These are phyloP conservation scores for Didymella segeticola DNA, from an alignment of 2,329 filamentous ascomycete species.

Conservation along the genomic window DNA sequence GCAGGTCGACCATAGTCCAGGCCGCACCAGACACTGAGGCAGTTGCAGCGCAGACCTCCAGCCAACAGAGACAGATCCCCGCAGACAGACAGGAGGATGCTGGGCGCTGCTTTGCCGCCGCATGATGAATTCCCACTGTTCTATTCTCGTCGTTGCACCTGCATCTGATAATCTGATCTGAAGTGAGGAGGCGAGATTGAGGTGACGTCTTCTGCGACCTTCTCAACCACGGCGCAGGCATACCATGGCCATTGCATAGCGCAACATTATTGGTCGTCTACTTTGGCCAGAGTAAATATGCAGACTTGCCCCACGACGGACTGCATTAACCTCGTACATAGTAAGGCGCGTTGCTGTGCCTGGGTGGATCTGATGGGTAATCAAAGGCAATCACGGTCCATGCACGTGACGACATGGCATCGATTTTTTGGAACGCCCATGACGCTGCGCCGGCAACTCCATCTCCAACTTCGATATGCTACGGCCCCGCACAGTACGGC, in stretches of 20 bases:
- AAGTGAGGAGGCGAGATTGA: neutral
- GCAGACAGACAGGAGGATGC: neutral
- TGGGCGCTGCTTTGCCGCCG: neutral
- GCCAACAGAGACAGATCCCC: too few species aligned
- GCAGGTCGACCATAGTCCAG: neutral
- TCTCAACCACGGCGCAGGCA: neutral
- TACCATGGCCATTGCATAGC: neutral
- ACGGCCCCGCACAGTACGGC: slow-evolving; percentile 36
- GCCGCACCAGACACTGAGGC: neutral
- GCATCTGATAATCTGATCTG: too few species aligned
- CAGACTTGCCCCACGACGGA: too few species aligned
- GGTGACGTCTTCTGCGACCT: neutral
- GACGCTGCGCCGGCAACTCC: neutral
- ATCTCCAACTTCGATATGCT: slow-evolving; percentile 35
- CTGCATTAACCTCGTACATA: too few species aligned
- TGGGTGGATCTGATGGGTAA: slow-evolving; percentile 1
- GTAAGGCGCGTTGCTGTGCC: slow-evolving; percentile 4
- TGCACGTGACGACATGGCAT: slow-evolving; percentile 19
- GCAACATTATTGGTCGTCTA: too few species aligned
- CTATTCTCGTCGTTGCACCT: neutral
- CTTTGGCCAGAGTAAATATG: too few species aligned
- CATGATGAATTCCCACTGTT: neutral
- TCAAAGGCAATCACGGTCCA: neutral
- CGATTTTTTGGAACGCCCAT: slow-evolving; percentile 16
- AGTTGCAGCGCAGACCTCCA: slow-evolving; percentile 1